Percentiles rank a stretch among this genome's conserved stretches.
phyloP scores from a whole-genome alignment of 768 basidiomycete genomes.

The Termitomyces bulborhizus region DNA sequence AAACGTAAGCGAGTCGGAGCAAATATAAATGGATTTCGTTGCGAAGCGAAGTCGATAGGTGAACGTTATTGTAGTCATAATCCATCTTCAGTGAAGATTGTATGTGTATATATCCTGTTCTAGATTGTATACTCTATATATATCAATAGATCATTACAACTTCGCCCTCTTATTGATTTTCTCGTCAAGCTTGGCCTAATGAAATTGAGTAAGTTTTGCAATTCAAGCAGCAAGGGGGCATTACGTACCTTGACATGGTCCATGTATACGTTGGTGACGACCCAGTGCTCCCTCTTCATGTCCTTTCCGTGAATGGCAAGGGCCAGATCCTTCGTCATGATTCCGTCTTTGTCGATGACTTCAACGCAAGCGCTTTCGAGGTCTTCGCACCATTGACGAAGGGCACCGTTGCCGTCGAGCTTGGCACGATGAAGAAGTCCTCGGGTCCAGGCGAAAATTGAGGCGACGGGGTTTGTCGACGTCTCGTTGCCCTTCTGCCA shows the following conservation, averaged over 20 bases:
- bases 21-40: not conserved
- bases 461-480: constrained; percentile 97
- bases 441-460: constrained; percentile 98
- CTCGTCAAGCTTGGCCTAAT: constrained; percentile 12
- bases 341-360: constrained; percentile 80
- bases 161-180: constrained; percentile 9
- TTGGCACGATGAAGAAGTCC: constrained; percentile 91
- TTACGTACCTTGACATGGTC: constrained; percentile 77
- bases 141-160: not conserved
- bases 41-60: not conserved
- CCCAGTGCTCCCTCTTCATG: constrained; percentile 95
- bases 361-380: constrained; percentile 88
- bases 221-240: not conserved
- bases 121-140: not conserved
- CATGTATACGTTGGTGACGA: constrained; percentile 91
- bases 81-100: not conserved
- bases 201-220: not conserved
- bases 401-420: constrained; percentile 75
- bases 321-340: constrained; percentile 98
- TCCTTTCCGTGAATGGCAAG: constrained; percentile 88
- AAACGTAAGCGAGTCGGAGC: not conserved
- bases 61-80: not conserved
- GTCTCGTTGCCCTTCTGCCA: constrained; percentile 97
- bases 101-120: not conserved
- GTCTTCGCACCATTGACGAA: constrained; percentile 67